Evolutionary conservation across 2,329 filamentous ascomycete species (phyloP).

Genomic region (Periconia digitata): DNA sequence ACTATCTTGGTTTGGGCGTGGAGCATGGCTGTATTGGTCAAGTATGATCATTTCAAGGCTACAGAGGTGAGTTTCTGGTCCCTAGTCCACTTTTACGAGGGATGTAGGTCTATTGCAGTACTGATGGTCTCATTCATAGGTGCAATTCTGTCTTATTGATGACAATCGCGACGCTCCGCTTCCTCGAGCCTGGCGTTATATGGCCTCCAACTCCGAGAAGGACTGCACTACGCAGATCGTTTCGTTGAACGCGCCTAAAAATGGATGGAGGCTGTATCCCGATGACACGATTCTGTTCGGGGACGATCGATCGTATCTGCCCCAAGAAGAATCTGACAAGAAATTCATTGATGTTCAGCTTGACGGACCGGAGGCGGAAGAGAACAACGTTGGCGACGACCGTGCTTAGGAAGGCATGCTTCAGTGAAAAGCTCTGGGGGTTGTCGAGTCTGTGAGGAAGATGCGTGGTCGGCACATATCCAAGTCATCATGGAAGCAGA

Average conservation of each 20-base stretch:
- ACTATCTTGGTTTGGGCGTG: constrained; percentile 7
- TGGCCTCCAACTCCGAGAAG: neutral
- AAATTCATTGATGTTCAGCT: neutral
- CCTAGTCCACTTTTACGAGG: too few relatives aligned
- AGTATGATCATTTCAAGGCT: neutral
- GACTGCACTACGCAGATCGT: constrained; percentile 13
- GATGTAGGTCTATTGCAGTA: neutral
- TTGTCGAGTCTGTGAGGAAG: too few relatives aligned
- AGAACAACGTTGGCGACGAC: constrained; percentile 6
- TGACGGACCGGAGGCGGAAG: neutral
- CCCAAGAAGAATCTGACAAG: neutral
- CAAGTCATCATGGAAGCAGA: too few relatives aligned
- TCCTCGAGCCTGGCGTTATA: constrained; percentile 19
- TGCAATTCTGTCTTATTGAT: constrained; percentile 21
- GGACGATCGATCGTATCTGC: neutral
- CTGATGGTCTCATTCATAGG: constrained; percentile 9
- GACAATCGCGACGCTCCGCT: constrained; percentile 18
- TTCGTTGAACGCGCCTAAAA: constrained; percentile 6
- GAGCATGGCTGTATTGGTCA: constrained; percentile 8
- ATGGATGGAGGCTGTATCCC: constrained; percentile 13
- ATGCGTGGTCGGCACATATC: too few relatives aligned
- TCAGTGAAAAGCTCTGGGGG: too few relatives aligned
- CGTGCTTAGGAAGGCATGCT: constrained; percentile 13
- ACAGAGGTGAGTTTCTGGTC: neutral
- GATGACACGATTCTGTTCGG: constrained; percentile 11